These are phyloP conservation scores for Rhizopogon vulgaris DNA, from an alignment of 768 basidiomycete genomes.

Conservation along the genomic window DNA sequence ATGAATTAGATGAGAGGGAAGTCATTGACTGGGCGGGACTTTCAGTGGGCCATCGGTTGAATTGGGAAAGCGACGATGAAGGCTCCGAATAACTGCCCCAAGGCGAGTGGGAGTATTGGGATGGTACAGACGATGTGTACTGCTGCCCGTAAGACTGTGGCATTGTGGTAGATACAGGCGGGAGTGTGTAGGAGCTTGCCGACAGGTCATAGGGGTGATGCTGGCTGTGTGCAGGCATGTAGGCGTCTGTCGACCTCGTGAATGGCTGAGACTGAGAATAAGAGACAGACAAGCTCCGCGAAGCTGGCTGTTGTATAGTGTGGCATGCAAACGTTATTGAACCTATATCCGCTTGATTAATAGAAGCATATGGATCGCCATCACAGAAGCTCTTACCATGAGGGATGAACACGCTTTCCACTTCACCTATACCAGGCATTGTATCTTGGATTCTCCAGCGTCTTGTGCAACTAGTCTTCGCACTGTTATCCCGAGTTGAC, in stretches of 20 bases:
- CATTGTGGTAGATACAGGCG: slow-evolving; percentile 22
- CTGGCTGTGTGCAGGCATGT: slow-evolving; percentile 17
- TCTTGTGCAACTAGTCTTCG: slow-evolving; percentile 83
- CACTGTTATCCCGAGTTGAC: slow-evolving; percentile 49
- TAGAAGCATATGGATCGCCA: slow-evolving; percentile 28
- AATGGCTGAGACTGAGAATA: slow-evolving; percentile 21
- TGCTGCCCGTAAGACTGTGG: slow-evolving; percentile 20
- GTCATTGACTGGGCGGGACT: slow-evolving; percentile 23
- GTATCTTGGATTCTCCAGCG: slow-evolving; percentile 70
- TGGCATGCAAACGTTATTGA: slow-evolving; percentile 37
- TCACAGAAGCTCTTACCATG: slow-evolving; percentile 57
- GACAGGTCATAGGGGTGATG: slow-evolving; percentile 23
- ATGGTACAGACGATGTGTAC: slow-evolving; percentile 16
- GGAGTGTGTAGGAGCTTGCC: slow-evolving; percentile 23
- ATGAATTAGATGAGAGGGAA: slow-evolving; percentile 17
- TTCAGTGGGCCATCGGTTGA: slow-evolving; percentile 24
- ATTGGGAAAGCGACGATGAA: slow-evolving; percentile 22
- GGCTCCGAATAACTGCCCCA: slow-evolving; percentile 23
- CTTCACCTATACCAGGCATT: slow-evolving; percentile 57
- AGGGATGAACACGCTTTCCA: slow-evolving; percentile 87
- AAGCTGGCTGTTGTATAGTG: slow-evolving; percentile 20
- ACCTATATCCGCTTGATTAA: slow-evolving; percentile 17
- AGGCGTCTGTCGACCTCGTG: slow-evolving; percentile 20
- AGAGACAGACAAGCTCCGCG: slow-evolving; percentile 15
- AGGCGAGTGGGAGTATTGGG: slow-evolving; percentile 20